A percentile compares a stretch with the other conserved stretches of the same genome.
Evolutionary conservation across 371 early-diverging fungal genomes (phyloP).

Genomic region (Actinomucor elegans): DNA sequence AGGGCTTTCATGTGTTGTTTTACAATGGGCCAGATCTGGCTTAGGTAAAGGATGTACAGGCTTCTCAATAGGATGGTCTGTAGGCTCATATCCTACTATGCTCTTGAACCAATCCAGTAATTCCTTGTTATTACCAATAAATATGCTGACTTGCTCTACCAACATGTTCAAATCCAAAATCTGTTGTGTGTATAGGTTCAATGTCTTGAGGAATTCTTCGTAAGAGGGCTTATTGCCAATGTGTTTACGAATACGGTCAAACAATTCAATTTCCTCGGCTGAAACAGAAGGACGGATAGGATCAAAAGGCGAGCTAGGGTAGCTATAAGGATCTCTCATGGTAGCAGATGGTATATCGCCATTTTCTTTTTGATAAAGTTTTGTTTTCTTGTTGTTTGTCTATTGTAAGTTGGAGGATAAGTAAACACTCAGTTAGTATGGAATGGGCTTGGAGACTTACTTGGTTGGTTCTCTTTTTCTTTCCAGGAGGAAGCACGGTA

Average conservation of each 20-base stretch:
- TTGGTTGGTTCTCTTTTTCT: constrained; percentile 22
- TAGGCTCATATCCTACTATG: constrained; percentile 90
- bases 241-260: constrained; percentile 86
- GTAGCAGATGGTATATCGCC: not conserved
- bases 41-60: constrained; percentile 43
- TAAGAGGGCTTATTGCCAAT: constrained; percentile 87
- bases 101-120: constrained; percentile 93
- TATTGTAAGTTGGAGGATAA: no score
- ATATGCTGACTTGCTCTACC: constrained; percentile 82
- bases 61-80: constrained; percentile 48
- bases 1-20: constrained; percentile 51
- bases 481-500: constrained; percentile 17
- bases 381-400: constrained; percentile 5
- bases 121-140: constrained; percentile 75
- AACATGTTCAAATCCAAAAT: constrained; percentile 84
- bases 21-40: constrained; percentile 61
- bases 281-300: constrained; percentile 39
- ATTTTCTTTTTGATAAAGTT: constrained; percentile 8
- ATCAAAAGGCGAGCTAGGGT: constrained; percentile 24
- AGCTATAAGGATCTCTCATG: constrained; percentile 17
- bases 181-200: constrained; percentile 96
- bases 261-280: constrained; percentile 86
- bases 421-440: not conserved
- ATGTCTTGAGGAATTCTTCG: constrained; percentile 95
- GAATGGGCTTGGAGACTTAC: constrained; percentile 1